These are phyloP conservation scores for Aspergillus sp. DNA, from an alignment of 2,329 filamentous ascomycete species.

Conservation along the genomic window DNA sequence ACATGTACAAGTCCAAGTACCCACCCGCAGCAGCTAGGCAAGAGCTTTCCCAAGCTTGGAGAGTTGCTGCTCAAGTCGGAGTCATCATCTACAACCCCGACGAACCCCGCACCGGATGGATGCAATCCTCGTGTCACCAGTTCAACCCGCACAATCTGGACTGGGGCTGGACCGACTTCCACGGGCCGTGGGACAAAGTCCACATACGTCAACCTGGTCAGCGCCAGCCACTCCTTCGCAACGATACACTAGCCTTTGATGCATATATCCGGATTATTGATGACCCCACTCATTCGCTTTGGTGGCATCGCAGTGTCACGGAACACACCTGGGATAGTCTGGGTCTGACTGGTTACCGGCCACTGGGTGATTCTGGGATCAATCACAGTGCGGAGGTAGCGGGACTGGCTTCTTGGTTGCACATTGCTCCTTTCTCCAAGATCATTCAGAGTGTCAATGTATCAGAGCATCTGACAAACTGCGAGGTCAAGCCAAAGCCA, in stretches of 20 bases:
- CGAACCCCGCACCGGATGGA: slow-evolving; percentile 54
- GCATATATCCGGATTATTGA: slow-evolving; percentile 56
- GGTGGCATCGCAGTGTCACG: slow-evolving; percentile 52
- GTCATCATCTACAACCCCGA: slow-evolving; percentile 58
- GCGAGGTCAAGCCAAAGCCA: slow-evolving; percentile 44
- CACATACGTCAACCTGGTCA: slow-evolving; percentile 51
- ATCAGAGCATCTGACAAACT: slow-evolving; percentile 41
- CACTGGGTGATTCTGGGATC: slow-evolving; percentile 41
- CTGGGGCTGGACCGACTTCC: slow-evolving; percentile 59
- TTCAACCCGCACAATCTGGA: slow-evolving; percentile 54
- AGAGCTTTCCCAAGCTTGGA: slow-evolving; percentile 27
- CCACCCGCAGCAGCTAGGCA: slow-evolving; percentile 8
- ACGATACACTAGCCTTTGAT: slow-evolving; percentile 57
- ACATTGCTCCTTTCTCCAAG: slow-evolving; percentile 53
- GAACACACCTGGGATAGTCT: slow-evolving; percentile 52
- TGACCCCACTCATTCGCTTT: slow-evolving; percentile 54
- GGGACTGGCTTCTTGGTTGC: slow-evolving; percentile 52
- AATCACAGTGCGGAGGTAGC: slow-evolving; percentile 46
- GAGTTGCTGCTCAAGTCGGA: slow-evolving; percentile 53
- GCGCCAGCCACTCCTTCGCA: slow-evolving; percentile 51
- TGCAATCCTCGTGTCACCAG: slow-evolving; percentile 51
- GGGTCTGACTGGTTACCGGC: slow-evolving; percentile 51
- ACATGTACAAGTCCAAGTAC: slow-evolving; percentile 25
- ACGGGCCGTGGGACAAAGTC: slow-evolving; percentile 53
- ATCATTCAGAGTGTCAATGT: slow-evolving; percentile 47